phyloP scores from a whole-genome alignment of 148 eudicot species.

The Mesembryanthemum crystallinum region DNA sequence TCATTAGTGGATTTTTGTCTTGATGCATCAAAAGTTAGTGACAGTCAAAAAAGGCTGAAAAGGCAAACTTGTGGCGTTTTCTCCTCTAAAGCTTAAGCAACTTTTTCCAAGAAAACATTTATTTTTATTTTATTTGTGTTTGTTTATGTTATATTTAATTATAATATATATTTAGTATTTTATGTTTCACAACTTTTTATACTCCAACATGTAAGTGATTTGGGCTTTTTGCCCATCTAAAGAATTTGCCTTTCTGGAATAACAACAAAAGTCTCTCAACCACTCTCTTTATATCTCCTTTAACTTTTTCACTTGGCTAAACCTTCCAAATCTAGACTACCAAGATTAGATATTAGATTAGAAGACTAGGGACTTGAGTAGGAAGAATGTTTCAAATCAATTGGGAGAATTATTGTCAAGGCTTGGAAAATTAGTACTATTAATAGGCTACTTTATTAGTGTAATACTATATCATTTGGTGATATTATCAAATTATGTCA shows the following conservation, averaged over 20 bases:
- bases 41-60: slow-evolving; percentile 19
- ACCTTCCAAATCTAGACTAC: slow-evolving; percentile 17
- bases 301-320: slow-evolving; percentile 14
- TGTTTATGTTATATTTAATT: not conserved
- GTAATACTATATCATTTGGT: not conserved
- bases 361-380: not conserved
- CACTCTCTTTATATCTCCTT: slow-evolving; percentile 9
- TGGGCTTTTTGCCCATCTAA: slow-evolving; percentile 19
- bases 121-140: not conserved
- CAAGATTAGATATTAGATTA: not conserved
- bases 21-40: slow-evolving; percentile 11
- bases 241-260: slow-evolving; percentile 33
- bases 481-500: not conserved
- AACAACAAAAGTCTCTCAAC: slow-evolving; percentile 35
- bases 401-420: not conserved
- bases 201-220: slow-evolving; percentile 10
- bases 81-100: slow-evolving; percentile 15
- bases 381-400: slow-evolving; percentile 5
- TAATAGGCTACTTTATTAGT: not conserved
- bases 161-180: not conserved
- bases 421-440: not conserved
- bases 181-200: slow-evolving; percentile 7
- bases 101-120: slow-evolving; percentile 4
- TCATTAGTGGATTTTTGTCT: slow-evolving; percentile 6
- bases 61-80: slow-evolving; percentile 33